These are phyloP conservation scores for Leccinum obscurum DNA, from an alignment of 768 basidiomycete species.

Conservation along the genomic window DNA sequence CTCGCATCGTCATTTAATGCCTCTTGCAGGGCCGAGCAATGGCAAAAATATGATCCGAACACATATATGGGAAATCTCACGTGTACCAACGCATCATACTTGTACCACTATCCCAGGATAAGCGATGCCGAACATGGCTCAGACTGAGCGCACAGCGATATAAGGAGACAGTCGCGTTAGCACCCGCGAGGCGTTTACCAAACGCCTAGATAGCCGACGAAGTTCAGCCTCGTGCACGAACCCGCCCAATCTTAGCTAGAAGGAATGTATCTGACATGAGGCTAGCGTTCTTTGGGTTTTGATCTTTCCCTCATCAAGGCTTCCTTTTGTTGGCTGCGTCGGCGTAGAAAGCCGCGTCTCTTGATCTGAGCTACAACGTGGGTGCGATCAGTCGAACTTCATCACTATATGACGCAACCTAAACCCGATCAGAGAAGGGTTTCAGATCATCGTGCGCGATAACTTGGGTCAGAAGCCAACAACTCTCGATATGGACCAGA, in stretches of 20 bases:
- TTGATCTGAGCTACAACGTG: not conserved
- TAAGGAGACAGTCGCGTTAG: not conserved
- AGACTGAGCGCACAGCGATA: not conserved
- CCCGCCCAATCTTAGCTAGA: not conserved
- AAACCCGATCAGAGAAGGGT: not conserved
- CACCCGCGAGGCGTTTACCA: slow-evolving; percentile 15
- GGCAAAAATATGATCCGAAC: slow-evolving; percentile 8
- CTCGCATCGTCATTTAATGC: not conserved
- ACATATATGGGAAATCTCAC: slow-evolving; percentile 4
- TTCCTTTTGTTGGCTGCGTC: slow-evolving; percentile 20
- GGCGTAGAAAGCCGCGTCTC: not conserved
- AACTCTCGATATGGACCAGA: not conserved
- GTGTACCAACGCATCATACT: not conserved
- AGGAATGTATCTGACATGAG: slow-evolving; percentile 16
- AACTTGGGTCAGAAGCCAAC: not conserved
- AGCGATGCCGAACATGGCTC: slow-evolving; percentile 13
- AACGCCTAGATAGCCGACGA: not conserved
- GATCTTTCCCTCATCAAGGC: slow-evolving; percentile 12
- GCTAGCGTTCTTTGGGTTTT: not conserved
- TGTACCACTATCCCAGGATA: not conserved
- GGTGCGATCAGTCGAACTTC: not conserved
- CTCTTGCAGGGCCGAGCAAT: slow-evolving; percentile 1
- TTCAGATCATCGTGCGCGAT: not conserved
- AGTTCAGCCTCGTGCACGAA: not conserved
- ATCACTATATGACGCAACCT: not conserved